Evolutionary conservation across 495 filamentous ascomycete genomes (phyloP), one percentile per base, ranked within the genome.

Genomic region (Pseudomonodictys pantanalensis): DNA sequence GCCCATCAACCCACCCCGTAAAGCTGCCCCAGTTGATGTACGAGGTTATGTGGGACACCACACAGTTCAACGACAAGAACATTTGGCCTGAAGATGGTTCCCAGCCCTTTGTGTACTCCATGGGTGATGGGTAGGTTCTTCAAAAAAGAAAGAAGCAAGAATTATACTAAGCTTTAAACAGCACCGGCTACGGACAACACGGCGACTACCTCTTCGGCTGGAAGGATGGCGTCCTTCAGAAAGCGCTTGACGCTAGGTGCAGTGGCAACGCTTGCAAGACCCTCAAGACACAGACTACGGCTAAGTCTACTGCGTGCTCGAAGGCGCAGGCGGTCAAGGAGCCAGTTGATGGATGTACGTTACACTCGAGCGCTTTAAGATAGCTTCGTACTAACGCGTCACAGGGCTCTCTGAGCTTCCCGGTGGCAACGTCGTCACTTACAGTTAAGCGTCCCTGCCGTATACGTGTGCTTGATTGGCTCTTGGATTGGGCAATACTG

Each of bases 11-110:
- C 0, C 77, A 79, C 66, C 76, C 77, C 8, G 71, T 79, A 24
- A 64, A 67, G 0, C 60, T 63, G 35, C 76, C 77, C 5, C 77
- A 79, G 64, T 66, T 79, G 30, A 78, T 78, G 73, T 77, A 76
- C 62, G 77, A 79, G 58, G 77, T 79, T 7, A 76, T 79, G 41
- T 79, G 76, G 77, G 76, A 78, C 44, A 78, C 75, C 0, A 72
- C 69, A 12, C 60, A 45, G 8, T 79, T 79, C 42, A 78, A 77
- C 24, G 58, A 72, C 54, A 66, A 65, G 25, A 58, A 52, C 9
- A 25, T 74, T 3, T 79, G 73, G 78, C 76, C 75, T 10, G 48
- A 64, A 23, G 72, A 74, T 59, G 74, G 72, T 5, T 68, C 72
- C 1, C 73, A 78, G 65, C 77, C 76, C n/a, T 73, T 79, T 20